Evolutionary conservation across 148 eudicot genomes (phyloP).

Genomic region (Limonium bicolor): DNA sequence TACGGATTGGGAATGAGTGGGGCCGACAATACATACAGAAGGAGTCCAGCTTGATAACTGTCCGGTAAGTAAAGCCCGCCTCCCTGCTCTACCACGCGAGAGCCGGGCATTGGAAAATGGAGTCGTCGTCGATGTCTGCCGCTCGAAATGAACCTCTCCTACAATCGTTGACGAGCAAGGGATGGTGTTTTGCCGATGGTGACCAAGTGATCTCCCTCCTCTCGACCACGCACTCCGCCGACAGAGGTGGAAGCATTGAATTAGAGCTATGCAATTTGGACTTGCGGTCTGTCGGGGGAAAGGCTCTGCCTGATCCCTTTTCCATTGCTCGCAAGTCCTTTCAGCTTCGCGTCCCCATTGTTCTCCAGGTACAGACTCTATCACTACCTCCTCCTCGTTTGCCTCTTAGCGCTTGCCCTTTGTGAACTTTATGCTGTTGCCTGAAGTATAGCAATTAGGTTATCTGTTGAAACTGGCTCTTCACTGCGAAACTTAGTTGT

Average conservation of each 20-base stretch:
- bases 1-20: no score
- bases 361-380: slow-evolving; percentile 41
- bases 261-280: slow-evolving; percentile 64
- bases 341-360: slow-evolving; percentile 39
- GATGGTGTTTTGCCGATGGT: slow-evolving; percentile 50
- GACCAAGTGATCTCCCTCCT: slow-evolving; percentile 31
- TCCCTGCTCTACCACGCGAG: no score
- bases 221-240: slow-evolving; percentile 23
- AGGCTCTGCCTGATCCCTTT: slow-evolving; percentile 51
- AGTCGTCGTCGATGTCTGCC: slow-evolving; percentile 1
- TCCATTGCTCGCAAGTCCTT: slow-evolving; percentile 38
- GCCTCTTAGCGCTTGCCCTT: not conserved
- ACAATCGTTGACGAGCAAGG: slow-evolving; percentile 27
- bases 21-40: no score
- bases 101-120: no score
- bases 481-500: not conserved
- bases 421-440: no score
- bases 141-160: slow-evolving; percentile 23
- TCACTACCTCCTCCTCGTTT: not conserved
- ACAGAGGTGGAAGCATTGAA: slow-evolving; percentile 30
- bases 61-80: no score
- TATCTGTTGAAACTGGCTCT: not conserved
- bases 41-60: no score
- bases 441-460: no score
- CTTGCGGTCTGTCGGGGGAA: slow-evolving; percentile 52